phyloP scores from a whole-genome alignment of 2,329 filamentous ascomycete genomes.

The Neofusicoccum kwambonambiense region DNA sequence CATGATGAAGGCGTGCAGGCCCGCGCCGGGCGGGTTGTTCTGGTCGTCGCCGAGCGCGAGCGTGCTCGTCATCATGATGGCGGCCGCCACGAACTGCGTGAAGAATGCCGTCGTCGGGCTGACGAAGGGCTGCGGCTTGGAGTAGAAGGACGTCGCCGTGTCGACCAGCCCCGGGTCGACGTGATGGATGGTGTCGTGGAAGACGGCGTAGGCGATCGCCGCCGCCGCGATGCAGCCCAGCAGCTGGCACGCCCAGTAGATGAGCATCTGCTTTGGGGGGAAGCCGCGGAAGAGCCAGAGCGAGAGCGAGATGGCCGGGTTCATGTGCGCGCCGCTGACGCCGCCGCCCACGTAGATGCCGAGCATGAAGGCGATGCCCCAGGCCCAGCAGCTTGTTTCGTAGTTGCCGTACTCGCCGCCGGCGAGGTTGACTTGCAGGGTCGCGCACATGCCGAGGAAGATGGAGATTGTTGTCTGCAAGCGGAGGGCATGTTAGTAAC shows the following conservation, averaged over 20 bases:
- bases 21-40: conserved; percentile 46
- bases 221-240: conserved; percentile 36
- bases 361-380: conserved; percentile 58
- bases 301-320: conserved; percentile 46
- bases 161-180: conserved; percentile 20
- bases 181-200: conserved; percentile 35
- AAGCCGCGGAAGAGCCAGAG: conserved; percentile 37
- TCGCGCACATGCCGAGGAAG: conserved; percentile 15
- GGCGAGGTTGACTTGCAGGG: neutral
- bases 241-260: conserved; percentile 35
- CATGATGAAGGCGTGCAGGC: conserved; percentile 44
- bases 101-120: conserved; percentile 35
- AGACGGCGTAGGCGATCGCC: conserved; percentile 36
- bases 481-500: neutral
- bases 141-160: conserved; percentile 31
- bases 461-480: conserved; percentile 5
- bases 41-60: conserved; percentile 42
- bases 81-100: conserved; percentile 37
- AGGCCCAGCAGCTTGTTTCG: conserved; percentile 27
- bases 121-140: conserved; percentile 30
- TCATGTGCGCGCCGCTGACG: conserved; percentile 50
- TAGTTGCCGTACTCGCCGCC: conserved; percentile 9
- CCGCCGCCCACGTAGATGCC: conserved; percentile 48
- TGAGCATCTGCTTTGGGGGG: conserved; percentile 26
- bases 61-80: conserved; percentile 29